Evolutionary conservation across 2,329 filamentous ascomycete species (phyloP).

Genomic region (Macrophomina pseudophaseolina): DNA sequence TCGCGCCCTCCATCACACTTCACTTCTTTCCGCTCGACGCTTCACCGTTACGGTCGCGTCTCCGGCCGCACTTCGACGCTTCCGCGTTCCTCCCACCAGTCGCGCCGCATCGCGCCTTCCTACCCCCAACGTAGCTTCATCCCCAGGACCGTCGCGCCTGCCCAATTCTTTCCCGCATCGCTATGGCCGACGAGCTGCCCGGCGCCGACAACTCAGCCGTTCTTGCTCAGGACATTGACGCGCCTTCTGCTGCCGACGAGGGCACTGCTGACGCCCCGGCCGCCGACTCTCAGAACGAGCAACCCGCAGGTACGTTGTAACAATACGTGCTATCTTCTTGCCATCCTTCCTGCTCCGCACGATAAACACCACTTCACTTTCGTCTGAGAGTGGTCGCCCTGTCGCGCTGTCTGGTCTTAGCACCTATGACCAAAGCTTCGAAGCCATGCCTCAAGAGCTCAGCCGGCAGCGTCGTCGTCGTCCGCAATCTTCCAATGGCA

Average conservation of each 20-base stretch:
- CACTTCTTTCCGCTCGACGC: not conserved
- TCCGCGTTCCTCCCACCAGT: not conserved
- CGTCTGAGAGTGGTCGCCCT: too few relatives aligned
- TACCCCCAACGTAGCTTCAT: constrained; percentile 29
- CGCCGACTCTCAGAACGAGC: constrained; percentile 19
- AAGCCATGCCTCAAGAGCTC: too few relatives aligned
- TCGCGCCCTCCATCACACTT: constrained; percentile 17
- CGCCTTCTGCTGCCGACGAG: constrained; percentile 22
- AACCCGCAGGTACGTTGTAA: constrained; percentile 21
- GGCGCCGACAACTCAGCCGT: constrained; percentile 32
- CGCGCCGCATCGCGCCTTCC: constrained; percentile 15
- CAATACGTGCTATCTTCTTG: not conserved
- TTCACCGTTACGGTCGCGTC: constrained; percentile 17
- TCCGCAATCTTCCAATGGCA: too few relatives aligned
- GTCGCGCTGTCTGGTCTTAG: too few relatives aligned
- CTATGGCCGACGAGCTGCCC: constrained; percentile 44
- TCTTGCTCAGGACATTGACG: constrained; percentile 34
- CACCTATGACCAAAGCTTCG: too few relatives aligned
- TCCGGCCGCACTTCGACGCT: not conserved
- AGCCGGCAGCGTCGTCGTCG: too few relatives aligned
- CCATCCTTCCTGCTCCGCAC: not conserved
- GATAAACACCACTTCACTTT: too few relatives aligned
- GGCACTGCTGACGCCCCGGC: constrained; percentile 12
- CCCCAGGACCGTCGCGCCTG: constrained; percentile 34
- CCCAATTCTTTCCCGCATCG: constrained; percentile 27